Percentiles rank a stretch among this genome's conserved stretches.
Conservation (phyloP, 352 stramenopile species). For the Pythium vanterpoolii region DNA sequence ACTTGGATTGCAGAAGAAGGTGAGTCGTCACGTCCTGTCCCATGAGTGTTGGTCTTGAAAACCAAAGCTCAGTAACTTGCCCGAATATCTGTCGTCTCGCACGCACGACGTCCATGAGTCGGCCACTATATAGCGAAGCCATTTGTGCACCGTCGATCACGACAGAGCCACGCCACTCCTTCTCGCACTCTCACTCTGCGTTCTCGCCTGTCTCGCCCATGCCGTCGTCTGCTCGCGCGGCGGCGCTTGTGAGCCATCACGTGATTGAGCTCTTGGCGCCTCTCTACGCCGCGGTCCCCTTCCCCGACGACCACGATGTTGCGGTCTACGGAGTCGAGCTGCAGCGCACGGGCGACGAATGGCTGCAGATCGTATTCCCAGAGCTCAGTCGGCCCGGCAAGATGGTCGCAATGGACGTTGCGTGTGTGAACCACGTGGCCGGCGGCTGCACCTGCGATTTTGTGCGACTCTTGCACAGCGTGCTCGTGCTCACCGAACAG, state of each 20-base stretch:
- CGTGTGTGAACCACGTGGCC: conserved; percentile 39
- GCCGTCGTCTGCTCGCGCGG: background rate
- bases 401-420: conserved; percentile 31
- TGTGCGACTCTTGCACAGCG: conserved; percentile 35
- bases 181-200: background rate
- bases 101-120: background rate
- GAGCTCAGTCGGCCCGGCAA: conserved; percentile 15
- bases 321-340: conserved; percentile 7
- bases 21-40: background rate
- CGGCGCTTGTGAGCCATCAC: conserved; percentile 1
- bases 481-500: conserved; percentile 46
- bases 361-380: conserved; percentile 20
- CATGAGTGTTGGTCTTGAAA: conserved; percentile 3
- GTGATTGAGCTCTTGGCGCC: conserved; percentile 23
- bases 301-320: background rate
- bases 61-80: background rate
- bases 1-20: background rate
- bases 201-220: background rate
- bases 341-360: conserved; percentile 12
- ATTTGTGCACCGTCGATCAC: background rate
- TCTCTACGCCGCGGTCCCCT: conserved; percentile 5
- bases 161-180: background rate
- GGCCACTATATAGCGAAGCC: background rate
- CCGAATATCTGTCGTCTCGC: background rate
- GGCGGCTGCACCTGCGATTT: conserved; percentile 46